These are phyloP conservation scores for Cyclotella sp. DNA, from an alignment of 108 stramenopile genomes.

Conservation along the genomic window DNA sequence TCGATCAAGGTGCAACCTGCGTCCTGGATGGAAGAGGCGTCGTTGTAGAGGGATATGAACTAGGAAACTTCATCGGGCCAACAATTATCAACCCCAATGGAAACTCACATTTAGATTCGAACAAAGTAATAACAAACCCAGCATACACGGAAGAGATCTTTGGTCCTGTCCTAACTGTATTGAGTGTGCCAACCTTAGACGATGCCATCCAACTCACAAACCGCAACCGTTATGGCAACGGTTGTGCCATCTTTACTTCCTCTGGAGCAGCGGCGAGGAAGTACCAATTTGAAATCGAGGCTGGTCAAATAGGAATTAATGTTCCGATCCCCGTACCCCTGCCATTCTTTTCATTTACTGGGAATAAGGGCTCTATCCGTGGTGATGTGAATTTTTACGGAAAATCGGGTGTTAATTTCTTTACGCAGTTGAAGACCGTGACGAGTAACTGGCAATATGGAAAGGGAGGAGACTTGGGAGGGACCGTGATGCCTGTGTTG, in stretches of 20 bases:
- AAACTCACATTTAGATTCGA: slow-evolving; percentile 62
- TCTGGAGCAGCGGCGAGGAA: slow-evolving; percentile 91
- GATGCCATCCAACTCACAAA: slow-evolving; percentile 92
- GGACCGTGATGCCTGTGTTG: slow-evolving; percentile 83
- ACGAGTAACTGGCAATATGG: slow-evolving; percentile 89
- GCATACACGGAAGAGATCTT: slow-evolving; percentile 96
- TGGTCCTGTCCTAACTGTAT: slow-evolving; percentile 89
- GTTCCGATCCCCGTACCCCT: slow-evolving; percentile 96
- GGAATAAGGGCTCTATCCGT: slow-evolving; percentile 82
- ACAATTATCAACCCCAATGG: slow-evolving; percentile 71
- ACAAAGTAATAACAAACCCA: slow-evolving; percentile 51
- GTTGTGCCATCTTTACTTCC: slow-evolving; percentile 88
- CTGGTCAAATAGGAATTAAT: slow-evolving; percentile 91
- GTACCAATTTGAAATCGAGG: slow-evolving; percentile 89
- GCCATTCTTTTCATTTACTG: slow-evolving; percentile 96
- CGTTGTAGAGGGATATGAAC: slow-evolving; percentile 61
- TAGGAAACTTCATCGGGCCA: slow-evolving; percentile 90
- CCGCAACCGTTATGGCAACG: slow-evolving; percentile 92
- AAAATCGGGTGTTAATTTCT: slow-evolving; percentile 92
- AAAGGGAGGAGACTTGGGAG: slow-evolving; percentile 59
- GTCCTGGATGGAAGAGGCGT: slow-evolving; percentile 88
- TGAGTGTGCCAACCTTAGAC: slow-evolving; percentile 81
- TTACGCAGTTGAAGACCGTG: slow-evolving; percentile 94
- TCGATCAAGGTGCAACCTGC: slow-evolving; percentile 82
- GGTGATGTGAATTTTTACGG: slow-evolving; percentile 96